phyloP scores from a whole-genome alignment of 306 rosid genomes.

The Sindora glabra region DNA sequence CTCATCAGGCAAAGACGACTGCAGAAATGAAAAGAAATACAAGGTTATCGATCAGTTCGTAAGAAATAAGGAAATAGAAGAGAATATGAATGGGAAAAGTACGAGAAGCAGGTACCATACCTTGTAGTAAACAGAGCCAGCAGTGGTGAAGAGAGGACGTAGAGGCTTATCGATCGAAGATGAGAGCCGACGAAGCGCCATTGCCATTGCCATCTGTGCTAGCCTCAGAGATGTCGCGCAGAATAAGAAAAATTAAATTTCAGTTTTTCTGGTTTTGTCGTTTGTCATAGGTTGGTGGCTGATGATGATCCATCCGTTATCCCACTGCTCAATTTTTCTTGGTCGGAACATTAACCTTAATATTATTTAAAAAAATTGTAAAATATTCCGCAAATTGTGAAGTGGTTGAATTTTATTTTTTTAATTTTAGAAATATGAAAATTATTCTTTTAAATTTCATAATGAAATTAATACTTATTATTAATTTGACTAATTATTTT shows the following conservation, averaged over 20 bases:
- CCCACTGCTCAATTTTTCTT: background rate
- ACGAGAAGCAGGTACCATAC: constrained; percentile 23
- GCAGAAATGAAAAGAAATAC: background rate
- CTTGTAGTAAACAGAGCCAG: constrained; percentile 63
- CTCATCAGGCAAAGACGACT: constrained; percentile 89
- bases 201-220: constrained; percentile 72
- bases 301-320: constrained; percentile 13
- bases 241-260: background rate
- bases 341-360: too few relatives aligned
- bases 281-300: constrained; percentile 13
- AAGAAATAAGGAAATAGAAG: background rate
- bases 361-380: too few relatives aligned
- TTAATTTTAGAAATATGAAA: too few relatives aligned
- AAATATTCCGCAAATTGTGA: too few relatives aligned
- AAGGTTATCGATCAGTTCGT: background rate
- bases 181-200: constrained; percentile 92
- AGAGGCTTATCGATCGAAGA: constrained; percentile 61
- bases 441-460: too few relatives aligned
- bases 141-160: constrained; percentile 68
- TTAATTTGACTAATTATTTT: too few relatives aligned
- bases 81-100: too few relatives aligned
- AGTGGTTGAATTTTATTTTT: too few relatives aligned
- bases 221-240: constrained; percentile 28
- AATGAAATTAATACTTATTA: too few relatives aligned
- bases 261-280: constrained; percentile 17